A percentile compares a stretch with the other conserved stretches of the same genome.
Evolutionary conservation across 805 yeast genomes (phyloP).

Genomic region (Maudiozyma barnettii): DNA sequence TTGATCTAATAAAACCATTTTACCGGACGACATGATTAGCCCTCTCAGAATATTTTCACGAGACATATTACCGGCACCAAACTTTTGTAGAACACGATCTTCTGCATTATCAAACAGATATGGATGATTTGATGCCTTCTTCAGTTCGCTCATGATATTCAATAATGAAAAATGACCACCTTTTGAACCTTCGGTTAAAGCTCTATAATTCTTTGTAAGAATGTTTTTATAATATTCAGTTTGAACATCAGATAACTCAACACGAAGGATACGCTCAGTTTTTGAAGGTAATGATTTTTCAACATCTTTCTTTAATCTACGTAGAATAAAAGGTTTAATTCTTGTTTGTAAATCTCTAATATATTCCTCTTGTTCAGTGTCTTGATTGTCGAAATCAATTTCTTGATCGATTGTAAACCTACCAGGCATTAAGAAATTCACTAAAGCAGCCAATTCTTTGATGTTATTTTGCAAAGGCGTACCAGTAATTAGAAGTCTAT

Average conservation of each 20-base stretch:
- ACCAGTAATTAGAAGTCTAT: slow-evolving; percentile 88
- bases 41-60: slow-evolving; percentile 83
- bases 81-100: slow-evolving; percentile 61
- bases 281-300: slow-evolving; percentile 94
- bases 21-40: slow-evolving; percentile 93
- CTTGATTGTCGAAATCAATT: slow-evolving; percentile 87
- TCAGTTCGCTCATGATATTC: slow-evolving; percentile 90
- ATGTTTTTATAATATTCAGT: slow-evolving; percentile 92
- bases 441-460: slow-evolving; percentile 89
- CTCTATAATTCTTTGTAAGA: slow-evolving; percentile 83
- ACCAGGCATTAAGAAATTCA: slow-evolving; percentile 95
- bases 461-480: slow-evolving; percentile 95
- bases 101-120: slow-evolving; percentile 91
- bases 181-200: slow-evolving; percentile 74
- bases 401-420: slow-evolving; percentile 83
- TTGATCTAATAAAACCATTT: slow-evolving; percentile 93
- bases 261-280: slow-evolving; percentile 89
- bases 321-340: slow-evolving; percentile 82
- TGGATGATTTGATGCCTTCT: slow-evolving; percentile 96
- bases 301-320: slow-evolving; percentile 93
- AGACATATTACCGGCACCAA: slow-evolving; percentile 45
- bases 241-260: slow-evolving; percentile 89
- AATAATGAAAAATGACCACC: slow-evolving; percentile 74
- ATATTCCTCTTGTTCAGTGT: slow-evolving; percentile 77
- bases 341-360: slow-evolving; percentile 77